Conservation (phyloP, 768 basidiomycete genomes). For the Boletus rubescentipes region DNA sequence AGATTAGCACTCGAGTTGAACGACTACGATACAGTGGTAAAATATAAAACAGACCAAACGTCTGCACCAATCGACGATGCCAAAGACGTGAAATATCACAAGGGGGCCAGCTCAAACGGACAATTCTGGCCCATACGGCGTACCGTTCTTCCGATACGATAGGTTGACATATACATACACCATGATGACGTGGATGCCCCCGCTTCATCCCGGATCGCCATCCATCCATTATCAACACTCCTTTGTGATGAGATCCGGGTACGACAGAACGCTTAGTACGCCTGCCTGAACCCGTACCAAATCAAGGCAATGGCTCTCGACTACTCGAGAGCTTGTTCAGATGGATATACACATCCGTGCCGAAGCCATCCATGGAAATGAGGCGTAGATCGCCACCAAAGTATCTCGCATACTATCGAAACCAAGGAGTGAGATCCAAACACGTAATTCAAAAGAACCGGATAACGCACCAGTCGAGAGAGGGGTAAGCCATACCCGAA, state of each 20-base stretch:
- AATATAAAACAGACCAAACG: neutral
- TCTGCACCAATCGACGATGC: too few relatives aligned
- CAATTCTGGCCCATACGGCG: neutral
- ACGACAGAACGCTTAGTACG: neutral
- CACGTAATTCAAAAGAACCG: neutral
- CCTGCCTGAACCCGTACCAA: neutral
- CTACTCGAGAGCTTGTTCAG: slow-evolving; percentile 85
- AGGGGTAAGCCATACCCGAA: slow-evolving; percentile 93
- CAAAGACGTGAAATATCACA: neutral
- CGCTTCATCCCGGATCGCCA: neutral
- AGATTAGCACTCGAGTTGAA: neutral
- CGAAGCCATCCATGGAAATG: slow-evolving; percentile 97
- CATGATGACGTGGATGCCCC: neutral
- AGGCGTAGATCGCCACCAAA: slow-evolving; percentile 89
- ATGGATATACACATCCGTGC: slow-evolving; percentile 91
- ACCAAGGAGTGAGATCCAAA: neutral
- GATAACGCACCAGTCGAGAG: slow-evolving; percentile 70
- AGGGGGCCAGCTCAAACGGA: neutral
- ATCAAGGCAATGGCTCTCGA: slow-evolving; percentile 64
- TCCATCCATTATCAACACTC: neutral
- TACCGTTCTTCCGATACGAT: neutral
- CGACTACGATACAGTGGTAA: neutral
- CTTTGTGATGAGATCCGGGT: neutral
- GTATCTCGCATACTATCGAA: slow-evolving; percentile 79
- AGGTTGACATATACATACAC: neutral